A percentile compares a stretch with the other conserved stretches of the same genome.
These are phyloP conservation scores for Pelargonium myrrhifolium DNA, from an alignment of 441 rosid genomes.

Conservation along the genomic window DNA sequence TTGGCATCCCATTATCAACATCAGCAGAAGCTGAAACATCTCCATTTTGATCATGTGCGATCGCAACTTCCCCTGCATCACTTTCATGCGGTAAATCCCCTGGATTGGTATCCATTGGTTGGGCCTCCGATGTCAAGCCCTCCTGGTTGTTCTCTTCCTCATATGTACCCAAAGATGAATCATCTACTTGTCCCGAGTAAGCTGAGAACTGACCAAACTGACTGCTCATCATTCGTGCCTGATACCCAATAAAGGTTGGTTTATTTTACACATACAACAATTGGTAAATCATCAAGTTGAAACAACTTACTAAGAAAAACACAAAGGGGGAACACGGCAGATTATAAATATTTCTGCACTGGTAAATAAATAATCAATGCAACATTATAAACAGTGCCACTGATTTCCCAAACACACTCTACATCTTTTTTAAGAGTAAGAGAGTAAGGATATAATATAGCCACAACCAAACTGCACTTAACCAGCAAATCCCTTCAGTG, in stretches of 20 bases:
- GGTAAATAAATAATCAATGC: neutral
- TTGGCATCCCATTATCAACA: neutral
- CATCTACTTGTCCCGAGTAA: conserved; percentile 19
- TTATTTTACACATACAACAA: neutral
- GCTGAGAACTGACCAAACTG: conserved; percentile 31
- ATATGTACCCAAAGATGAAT: neutral
- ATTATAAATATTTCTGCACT: neutral
- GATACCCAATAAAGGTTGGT: conserved; percentile 5
- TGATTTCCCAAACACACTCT: neutral
- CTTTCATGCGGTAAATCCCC: conserved; percentile 12
- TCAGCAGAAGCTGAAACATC: conserved; percentile 10
- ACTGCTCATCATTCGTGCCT: conserved; percentile 27
- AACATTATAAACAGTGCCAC: neutral
- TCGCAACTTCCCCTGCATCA: conserved; percentile 26
- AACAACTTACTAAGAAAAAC: neutral
- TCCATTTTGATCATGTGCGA: conserved; percentile 27
- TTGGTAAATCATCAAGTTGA: neutral
- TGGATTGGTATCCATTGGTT: conserved; percentile 23
- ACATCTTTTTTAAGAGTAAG: neutral
- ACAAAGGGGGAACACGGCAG: neutral
- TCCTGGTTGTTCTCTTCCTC: conserved; percentile 17
- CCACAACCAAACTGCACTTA: neutral
- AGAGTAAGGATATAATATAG: neutral
- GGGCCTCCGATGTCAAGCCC: conserved; percentile 9
- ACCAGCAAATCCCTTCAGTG: neutral